A percentile compares a stretch with the other conserved stretches of the same genome.
Conservation (phyloP, 306 rosid genomes). For the Hippophae gyantsensis region DNA sequence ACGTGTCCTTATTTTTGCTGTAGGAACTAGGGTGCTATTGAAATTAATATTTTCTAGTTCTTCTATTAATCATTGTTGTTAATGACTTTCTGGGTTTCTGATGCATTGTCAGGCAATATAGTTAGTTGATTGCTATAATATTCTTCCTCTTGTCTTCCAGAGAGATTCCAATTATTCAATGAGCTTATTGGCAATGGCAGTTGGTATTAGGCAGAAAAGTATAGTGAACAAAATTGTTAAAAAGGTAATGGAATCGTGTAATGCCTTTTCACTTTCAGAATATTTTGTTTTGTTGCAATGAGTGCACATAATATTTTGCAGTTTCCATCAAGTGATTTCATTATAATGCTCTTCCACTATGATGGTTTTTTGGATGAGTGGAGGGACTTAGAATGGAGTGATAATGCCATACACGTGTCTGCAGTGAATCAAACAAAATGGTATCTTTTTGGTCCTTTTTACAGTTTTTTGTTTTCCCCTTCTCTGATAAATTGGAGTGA, state of each 20-base stretch:
- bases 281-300: constrained; percentile 11
- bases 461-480: background rate
- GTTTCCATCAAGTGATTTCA: constrained; percentile 39
- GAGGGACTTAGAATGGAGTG: constrained; percentile 42
- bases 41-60: no score
- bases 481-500: background rate
- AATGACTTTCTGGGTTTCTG: no score
- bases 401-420: constrained; percentile 42
- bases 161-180: constrained; percentile 26
- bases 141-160: constrained; percentile 29
- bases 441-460: constrained; percentile 11
- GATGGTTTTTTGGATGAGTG: constrained; percentile 50
- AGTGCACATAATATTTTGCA: constrained; percentile 16
- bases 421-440: constrained; percentile 61
- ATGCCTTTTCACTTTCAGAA: constrained; percentile 9
- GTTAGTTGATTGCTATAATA: no score
- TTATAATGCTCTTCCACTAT: constrained; percentile 56
- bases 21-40: no score
- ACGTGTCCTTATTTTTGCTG: no score
- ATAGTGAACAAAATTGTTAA: constrained; percentile 55
- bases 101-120: no score
- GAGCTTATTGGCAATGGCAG: constrained; percentile 78
- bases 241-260: constrained; percentile 44
- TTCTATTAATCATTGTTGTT: no score
- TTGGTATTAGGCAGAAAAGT: constrained; percentile 72